Percentiles rank a stretch among this genome's conserved stretches.
Evolutionary conservation across 1,139 yeast species (phyloP).

Genomic region (Debaryomyces sp.): DNA sequence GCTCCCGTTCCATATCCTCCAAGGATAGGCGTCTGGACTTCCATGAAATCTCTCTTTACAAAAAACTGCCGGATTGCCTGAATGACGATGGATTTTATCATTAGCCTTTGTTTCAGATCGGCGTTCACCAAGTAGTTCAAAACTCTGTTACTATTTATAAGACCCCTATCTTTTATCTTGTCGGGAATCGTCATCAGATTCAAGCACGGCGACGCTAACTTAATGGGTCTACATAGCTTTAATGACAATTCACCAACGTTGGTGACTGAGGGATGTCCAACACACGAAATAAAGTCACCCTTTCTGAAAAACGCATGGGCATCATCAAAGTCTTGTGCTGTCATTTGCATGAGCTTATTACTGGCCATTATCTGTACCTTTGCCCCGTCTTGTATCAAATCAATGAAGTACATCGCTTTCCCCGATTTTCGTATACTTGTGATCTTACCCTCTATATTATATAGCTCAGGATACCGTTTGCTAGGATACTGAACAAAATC

Average conservation of each 20-base stretch:
- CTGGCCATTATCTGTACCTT: constrained; percentile 65
- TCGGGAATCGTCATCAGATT: constrained; percentile 65
- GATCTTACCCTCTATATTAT: constrained; percentile 57
- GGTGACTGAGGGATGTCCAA: constrained; percentile 75
- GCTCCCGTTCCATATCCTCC: constrained; percentile 83
- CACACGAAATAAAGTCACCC: constrained; percentile 71
- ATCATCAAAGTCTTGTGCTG: constrained; percentile 46
- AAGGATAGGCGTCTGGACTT: constrained; percentile 86
- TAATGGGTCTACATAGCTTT: constrained; percentile 53
- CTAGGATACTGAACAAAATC: constrained; percentile 22
- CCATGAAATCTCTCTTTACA: constrained; percentile 60
- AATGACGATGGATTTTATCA: constrained; percentile 57
- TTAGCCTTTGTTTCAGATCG: constrained; percentile 49
- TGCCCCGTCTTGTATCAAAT: constrained; percentile 58
- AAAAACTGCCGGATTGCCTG: constrained; percentile 61
- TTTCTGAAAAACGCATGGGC: constrained; percentile 52
- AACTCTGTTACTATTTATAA: constrained; percentile 69
- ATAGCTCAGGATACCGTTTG: constrained; percentile 16
- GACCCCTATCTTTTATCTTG: constrained; percentile 52
- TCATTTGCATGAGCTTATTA: constrained; percentile 46
- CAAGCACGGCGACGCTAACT: constrained; percentile 67
- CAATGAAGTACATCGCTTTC: constrained; percentile 67
- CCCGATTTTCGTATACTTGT: constrained; percentile 61
- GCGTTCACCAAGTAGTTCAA: constrained; percentile 71
- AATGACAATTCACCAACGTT: constrained; percentile 79